phyloP scores from a whole-genome alignment of 1,284 basidiomycete genomes.

The Cutaneotrichosporon sp. region DNA sequence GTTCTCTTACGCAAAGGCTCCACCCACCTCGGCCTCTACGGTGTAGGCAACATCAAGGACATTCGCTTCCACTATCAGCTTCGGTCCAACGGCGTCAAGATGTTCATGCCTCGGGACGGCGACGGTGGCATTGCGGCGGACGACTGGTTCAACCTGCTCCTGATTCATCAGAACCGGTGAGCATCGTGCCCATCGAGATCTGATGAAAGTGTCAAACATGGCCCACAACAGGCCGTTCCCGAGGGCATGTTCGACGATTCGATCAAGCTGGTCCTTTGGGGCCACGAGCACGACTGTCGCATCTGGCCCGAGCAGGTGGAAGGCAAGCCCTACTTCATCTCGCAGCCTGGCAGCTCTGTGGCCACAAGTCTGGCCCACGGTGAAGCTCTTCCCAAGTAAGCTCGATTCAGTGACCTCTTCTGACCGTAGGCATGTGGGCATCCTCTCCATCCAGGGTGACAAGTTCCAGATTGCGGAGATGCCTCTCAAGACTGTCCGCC shows the following conservation, averaged over 20 bases:
- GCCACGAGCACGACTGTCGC: constrained; percentile 97
- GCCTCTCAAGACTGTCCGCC: constrained; percentile 85
- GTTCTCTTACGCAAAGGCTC: constrained; percentile 86
- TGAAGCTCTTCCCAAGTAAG: constrained; percentile 83
- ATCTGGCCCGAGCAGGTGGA: constrained; percentile 87
- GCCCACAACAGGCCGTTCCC: constrained; percentile 87
- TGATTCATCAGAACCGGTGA: constrained; percentile 95
- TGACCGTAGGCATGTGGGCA: constrained; percentile 72
- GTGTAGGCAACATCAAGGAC: constrained; percentile 96
- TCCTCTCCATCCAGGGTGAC: constrained; percentile 80
- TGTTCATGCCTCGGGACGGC: constrained; percentile 94
- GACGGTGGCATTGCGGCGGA: constrained; percentile 60
- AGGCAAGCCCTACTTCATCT: constrained; percentile 87
- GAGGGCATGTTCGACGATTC: constrained; percentile 97
- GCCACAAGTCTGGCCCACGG: constrained; percentile 92
- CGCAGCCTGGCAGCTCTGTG: constrained; percentile 92
- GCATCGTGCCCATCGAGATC: constrained; percentile 26
- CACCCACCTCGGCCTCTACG: constrained; percentile 86
- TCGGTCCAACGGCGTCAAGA: constrained; percentile 85
- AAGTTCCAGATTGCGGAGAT: constrained; percentile 84
- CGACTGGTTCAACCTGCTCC: constrained; percentile 89
- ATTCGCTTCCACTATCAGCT: constrained; percentile 95
- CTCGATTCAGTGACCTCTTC: neutral
- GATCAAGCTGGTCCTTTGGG: constrained; percentile 93
- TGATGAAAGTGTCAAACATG: constrained; percentile 76